phyloP scores from a whole-genome alignment of 306 rosid genomes.

The Inga oerstediana region DNA sequence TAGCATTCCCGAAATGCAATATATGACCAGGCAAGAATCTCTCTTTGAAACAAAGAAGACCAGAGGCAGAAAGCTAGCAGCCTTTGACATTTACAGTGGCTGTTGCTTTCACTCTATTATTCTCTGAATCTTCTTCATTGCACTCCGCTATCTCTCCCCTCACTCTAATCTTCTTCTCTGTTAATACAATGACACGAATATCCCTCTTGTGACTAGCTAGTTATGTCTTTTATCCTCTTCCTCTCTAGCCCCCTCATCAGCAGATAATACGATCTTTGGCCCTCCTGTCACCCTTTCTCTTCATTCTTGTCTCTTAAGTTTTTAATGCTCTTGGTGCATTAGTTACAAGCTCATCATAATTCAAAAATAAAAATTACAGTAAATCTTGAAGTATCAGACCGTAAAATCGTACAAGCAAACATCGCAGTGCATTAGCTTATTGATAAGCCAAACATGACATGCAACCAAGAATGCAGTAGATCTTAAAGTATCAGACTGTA shows the following conservation, averaged over 20 bases:
- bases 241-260: not conserved
- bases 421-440: not conserved
- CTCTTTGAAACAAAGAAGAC: not conserved
- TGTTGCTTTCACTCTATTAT: not conserved
- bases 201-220: not conserved
- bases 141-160: not conserved
- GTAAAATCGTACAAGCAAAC: not conserved
- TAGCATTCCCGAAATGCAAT: not conserved
- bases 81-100: not conserved
- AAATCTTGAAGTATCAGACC: not conserved
- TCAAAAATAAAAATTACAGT: not conserved
- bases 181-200: not conserved
- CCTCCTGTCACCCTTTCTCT: not conserved
- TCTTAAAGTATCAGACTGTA: constrained; percentile 4
- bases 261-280: not conserved
- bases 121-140: not conserved
- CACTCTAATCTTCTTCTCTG: not conserved
- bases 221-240: not conserved
- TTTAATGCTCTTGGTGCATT: not conserved
- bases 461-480: not conserved
- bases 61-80: not conserved
- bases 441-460: not conserved
- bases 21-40: not conserved
- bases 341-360: not conserved
- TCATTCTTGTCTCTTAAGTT: not conserved